Percentiles rank a stretch among this genome's conserved stretches.
Evolutionary conservation across 2,329 filamentous ascomycete species (phyloP).

Genomic region (Fusarium sp.): DNA sequence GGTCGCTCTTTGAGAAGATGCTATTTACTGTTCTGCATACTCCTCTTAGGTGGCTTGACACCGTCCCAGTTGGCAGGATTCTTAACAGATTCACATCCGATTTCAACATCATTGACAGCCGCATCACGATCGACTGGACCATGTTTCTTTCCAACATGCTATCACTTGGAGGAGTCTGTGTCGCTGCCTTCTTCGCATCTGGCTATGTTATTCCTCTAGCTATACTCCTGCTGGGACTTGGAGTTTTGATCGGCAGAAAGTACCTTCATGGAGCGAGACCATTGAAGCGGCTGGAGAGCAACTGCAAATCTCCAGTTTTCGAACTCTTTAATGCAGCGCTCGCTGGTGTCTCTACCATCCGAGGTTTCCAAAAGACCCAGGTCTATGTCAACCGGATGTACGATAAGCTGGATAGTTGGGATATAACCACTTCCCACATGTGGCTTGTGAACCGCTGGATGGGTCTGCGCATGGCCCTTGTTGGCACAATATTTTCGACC

Average conservation of each 20-base stretch:
- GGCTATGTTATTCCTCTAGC: conserved; percentile 76
- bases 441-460: conserved; percentile 86
- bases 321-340: conserved; percentile 84
- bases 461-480: conserved; percentile 78
- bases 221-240: conserved; percentile 69
- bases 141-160: conserved; percentile 74
- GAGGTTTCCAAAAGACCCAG: conserved; percentile 79
- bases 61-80: conserved; percentile 82
- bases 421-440: conserved; percentile 75
- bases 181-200: conserved; percentile 79
- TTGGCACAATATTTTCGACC: conserved; percentile 79
- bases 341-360: conserved; percentile 81
- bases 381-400: conserved; percentile 81
- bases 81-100: conserved; percentile 85
- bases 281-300: conserved; percentile 84
- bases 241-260: conserved; percentile 69
- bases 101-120: conserved; percentile 81
- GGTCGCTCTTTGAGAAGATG: conserved; percentile 76
- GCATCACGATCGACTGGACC: conserved; percentile 74
- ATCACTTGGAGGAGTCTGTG: conserved; percentile 75
- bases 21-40: conserved; percentile 78
- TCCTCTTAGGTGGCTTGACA: conserved; percentile 85
- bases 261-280: conserved; percentile 83
- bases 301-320: conserved; percentile 83
- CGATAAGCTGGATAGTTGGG: conserved; percentile 77